Base-by-base conservation (phyloP, 2,329 filamentous ascomycete species). In the Aspergillus transmontanensis region DNA sequence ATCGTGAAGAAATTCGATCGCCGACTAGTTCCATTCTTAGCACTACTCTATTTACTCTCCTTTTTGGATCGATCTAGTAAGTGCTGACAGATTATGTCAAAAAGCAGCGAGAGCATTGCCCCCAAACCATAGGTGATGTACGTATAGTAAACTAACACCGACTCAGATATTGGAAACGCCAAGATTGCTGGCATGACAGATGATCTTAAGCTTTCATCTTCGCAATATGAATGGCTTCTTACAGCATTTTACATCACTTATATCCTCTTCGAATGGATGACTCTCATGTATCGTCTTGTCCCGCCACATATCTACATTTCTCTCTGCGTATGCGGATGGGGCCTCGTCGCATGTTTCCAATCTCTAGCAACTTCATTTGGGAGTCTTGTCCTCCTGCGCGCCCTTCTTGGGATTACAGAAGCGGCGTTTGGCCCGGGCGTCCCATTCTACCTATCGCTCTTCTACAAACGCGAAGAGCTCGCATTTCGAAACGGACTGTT, bases 401-500 rank as follows among this genome's bases (percentile, higher is more conserved):
- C 75, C 23, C 56, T 79, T 4, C 80, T 89, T 4, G 86, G 86
- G 0, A 79, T 87, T 53, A 80, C 82, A 14, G 87, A 89, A 75
- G 87, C 87, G 0, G 87, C 86, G 0, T 89, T 89, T 69, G 83
- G 83, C 1, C 86, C 87, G 0, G 87, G 87, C 5, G 83, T 89
- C 0, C 87, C 87, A 0, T 88, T 89, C 71, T 89, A 88, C 65
- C 75, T 90, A 10, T 87, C 86, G 0, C 85, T 88, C 70, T 89
- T 90, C 78, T 89, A 86, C 73, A 82, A 81, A 16, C 79, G 86
- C 7, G 80, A 87, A 54, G 94, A 98, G 76, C 81, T 97, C 39
- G 94, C 94, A 0, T 90, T 95, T 64, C 84, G 94, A 43, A 95
- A 91, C 0, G 94, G 93, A 26, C 84, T 96, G 1, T 96, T 97